A percentile compares a stretch with the other conserved stretches of the same genome.
Evolutionary conservation across 768 basidiomycete species (phyloP).

Genomic region (Epithele typhae): DNA sequence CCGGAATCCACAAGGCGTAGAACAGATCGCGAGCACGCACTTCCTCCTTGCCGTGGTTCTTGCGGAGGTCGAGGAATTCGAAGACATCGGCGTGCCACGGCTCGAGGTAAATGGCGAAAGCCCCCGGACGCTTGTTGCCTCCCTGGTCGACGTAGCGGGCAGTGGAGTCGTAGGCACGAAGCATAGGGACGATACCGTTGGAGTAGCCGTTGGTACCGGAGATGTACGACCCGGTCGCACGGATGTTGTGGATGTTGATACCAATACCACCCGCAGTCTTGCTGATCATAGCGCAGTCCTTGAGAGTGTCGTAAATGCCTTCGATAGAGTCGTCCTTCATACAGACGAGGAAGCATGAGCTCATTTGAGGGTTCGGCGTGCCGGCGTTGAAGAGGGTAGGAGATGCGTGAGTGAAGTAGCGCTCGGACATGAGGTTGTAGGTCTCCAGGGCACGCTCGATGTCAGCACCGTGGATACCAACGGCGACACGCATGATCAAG

Average conservation of each 20-base stretch:
- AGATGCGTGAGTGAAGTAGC: slow-evolving; percentile 97
- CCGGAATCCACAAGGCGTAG: slow-evolving; percentile 97
- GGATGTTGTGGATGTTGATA: slow-evolving; percentile 91
- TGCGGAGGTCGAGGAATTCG: slow-evolving; percentile 94
- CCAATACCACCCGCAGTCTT: slow-evolving; percentile 99
- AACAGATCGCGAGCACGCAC: slow-evolving; percentile 94
- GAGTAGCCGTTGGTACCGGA: slow-evolving; percentile 99
- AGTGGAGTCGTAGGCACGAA: slow-evolving; percentile 95
- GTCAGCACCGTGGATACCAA: slow-evolving; percentile 91
- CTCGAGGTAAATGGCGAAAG: slow-evolving; percentile 97
- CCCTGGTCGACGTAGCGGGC: slow-evolving; percentile 99
- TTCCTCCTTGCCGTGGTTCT: slow-evolving; percentile 99
- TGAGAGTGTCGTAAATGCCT: slow-evolving; percentile 98
- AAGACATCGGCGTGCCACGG: slow-evolving; percentile 99
- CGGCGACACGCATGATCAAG: slow-evolving; percentile 99
- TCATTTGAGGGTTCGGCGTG: slow-evolving; percentile 90
- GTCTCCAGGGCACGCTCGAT: slow-evolving; percentile 89
- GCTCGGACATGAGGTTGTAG: slow-evolving; percentile 94
- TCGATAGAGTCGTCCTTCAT: slow-evolving; percentile 99
- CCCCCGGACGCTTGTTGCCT: slow-evolving; percentile 98
- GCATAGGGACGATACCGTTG: slow-evolving; percentile 99
- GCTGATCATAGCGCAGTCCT: slow-evolving; percentile 98
- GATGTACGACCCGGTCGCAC: slow-evolving; percentile 98
- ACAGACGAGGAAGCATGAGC: slow-evolving; percentile 94
- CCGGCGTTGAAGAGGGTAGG: slow-evolving; percentile 99